Percentiles rank a stretch among this genome's conserved stretches.
These are phyloP conservation scores for Dactylellina sp. DNA, from an alignment of 2,329 filamentous ascomycete species.

Conservation along the genomic window DNA sequence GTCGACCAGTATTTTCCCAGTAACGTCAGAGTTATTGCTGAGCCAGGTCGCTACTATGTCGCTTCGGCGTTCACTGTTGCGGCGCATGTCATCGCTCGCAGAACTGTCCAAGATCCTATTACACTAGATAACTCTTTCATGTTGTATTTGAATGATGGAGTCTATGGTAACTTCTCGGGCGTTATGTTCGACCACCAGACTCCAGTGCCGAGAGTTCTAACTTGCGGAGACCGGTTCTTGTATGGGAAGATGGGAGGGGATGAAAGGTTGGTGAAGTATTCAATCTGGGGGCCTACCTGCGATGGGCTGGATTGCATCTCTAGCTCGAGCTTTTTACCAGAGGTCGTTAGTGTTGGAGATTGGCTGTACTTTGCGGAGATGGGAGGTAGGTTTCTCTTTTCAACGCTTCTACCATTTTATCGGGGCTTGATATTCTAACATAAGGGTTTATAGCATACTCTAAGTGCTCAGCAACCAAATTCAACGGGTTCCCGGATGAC, in stretches of 20 bases:
- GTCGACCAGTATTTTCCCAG: slow-evolving; percentile 90
- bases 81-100: slow-evolving; percentile 94
- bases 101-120: slow-evolving; percentile 78
- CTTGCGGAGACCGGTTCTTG: slow-evolving; percentile 70
- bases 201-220: slow-evolving; percentile 84
- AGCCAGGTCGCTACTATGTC: slow-evolving; percentile 97
- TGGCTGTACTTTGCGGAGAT: slow-evolving; percentile 99
- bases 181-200: slow-evolving; percentile 99
- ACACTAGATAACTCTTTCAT: slow-evolving; percentile 82
- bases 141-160: slow-evolving; percentile 96
- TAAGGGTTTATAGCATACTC: slow-evolving; percentile 76
- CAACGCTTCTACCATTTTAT: background rate
- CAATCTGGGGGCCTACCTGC: slow-evolving; percentile 97
- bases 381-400: slow-evolving; percentile 68
- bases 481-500: slow-evolving; percentile 94
- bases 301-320: slow-evolving; percentile 97
- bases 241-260: slow-evolving; percentile 71
- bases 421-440: slow-evolving; percentile 29
- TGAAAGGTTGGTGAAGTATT: slow-evolving; percentile 78
- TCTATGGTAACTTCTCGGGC: slow-evolving; percentile 98
- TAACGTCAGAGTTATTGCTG: slow-evolving; percentile 86
- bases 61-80: slow-evolving; percentile 92
- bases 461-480: slow-evolving; percentile 95
- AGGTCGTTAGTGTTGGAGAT: slow-evolving; percentile 87
- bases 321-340: slow-evolving; percentile 79